Conservation (phyloP, 2,329 filamentous ascomycete genomes). For the Stylonectria norvegica region DNA sequence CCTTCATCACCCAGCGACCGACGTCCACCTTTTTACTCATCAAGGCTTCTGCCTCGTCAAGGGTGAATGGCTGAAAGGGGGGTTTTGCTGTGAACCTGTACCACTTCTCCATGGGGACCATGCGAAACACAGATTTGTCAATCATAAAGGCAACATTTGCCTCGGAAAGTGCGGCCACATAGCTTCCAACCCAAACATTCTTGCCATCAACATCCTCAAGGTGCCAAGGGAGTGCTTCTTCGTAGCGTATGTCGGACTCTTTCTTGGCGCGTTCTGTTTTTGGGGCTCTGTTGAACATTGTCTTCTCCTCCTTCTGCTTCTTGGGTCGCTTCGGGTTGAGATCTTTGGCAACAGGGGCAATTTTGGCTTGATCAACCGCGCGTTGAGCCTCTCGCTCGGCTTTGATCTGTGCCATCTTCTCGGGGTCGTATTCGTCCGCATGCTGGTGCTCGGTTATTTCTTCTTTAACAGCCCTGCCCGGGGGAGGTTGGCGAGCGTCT, state of each 20-base stretch:
- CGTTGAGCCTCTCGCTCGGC: conserved; percentile 82
- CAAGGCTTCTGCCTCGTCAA: conserved; percentile 80
- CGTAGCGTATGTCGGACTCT: conserved; percentile 72
- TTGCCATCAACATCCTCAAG: conserved; percentile 95
- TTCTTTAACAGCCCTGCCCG: conserved; percentile 61
- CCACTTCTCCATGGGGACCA: conserved; percentile 93
- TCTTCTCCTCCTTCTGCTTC: conserved; percentile 78
- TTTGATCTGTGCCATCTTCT: conserved; percentile 65
- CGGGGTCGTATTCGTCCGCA: conserved; percentile 56
- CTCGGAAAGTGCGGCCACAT: conserved; percentile 84
- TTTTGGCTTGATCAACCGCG: conserved; percentile 85
- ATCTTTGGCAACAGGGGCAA: conserved; percentile 74
- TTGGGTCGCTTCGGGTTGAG: conserved; percentile 48
- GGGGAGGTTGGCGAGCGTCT: conserved; percentile 69
- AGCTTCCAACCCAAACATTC: conserved; percentile 88
- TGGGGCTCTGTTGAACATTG: conserved; percentile 81
- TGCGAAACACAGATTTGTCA: conserved; percentile 66
- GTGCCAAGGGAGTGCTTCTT: conserved; percentile 95
- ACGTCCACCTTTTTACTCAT: conserved; percentile 77
- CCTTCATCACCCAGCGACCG: conserved; percentile 76
- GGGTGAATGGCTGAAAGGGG: conserved; percentile 70
- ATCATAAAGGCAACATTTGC: conserved; percentile 78
- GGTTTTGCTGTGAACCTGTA: conserved; percentile 84
- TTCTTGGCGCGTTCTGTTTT: conserved; percentile 75
- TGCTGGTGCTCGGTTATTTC: conserved; percentile 45